Base-by-base conservation (phyloP, 2,329 filamentous ascomycete species). In the Colletotrichum endophyticum region DNA sequence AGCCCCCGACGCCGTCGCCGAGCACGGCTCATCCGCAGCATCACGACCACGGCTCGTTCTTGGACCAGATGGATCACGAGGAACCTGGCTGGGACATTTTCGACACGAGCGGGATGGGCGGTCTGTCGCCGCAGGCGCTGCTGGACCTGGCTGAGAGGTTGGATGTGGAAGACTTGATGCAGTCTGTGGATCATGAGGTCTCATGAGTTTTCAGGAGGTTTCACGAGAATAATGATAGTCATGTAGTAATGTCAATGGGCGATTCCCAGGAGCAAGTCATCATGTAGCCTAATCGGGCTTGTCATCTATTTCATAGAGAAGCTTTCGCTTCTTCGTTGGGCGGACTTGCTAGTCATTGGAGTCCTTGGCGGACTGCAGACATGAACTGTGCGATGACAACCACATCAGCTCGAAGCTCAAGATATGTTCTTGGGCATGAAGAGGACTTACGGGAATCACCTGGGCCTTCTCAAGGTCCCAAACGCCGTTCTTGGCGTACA, bases 21-120 rank as follows among this genome's bases (percentile, higher is more conserved):
- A 76, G 73, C 61, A 28, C 72, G 57, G 64, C 70, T 12, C 28
- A 75, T 32, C 66, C 69, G 34, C 56, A 77, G 49, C 59, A 64
- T 9, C 59, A 79, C 57, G 67, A 76, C 63, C 63, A 75, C 28
- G 72, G 75, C 22, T 72, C 68, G 16, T 72, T 68, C 6, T 8
- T 75, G 25, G 72, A 72, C 7, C 70, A 76, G 34, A 72, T 77
- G 56, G 77, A 78, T 1, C 59, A 63, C n/a, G 59, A 63, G 44
- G 77, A 78, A 49, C 66, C 77, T n/a, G 56, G n/a, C 73, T 84
- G 82, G 82, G 82, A 84, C 66, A 79, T 83, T 8, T 83, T 84
- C 39, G 81, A 81, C 8, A 79, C 81, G 0, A 82, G 81, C 28
- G 79, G 81, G 2, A 83, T 83, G 82, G 80, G 82, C 28, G 82